phyloP scores from a whole-genome alignment of 805 yeast genomes.

The Lipomyces oligophaga region DNA sequence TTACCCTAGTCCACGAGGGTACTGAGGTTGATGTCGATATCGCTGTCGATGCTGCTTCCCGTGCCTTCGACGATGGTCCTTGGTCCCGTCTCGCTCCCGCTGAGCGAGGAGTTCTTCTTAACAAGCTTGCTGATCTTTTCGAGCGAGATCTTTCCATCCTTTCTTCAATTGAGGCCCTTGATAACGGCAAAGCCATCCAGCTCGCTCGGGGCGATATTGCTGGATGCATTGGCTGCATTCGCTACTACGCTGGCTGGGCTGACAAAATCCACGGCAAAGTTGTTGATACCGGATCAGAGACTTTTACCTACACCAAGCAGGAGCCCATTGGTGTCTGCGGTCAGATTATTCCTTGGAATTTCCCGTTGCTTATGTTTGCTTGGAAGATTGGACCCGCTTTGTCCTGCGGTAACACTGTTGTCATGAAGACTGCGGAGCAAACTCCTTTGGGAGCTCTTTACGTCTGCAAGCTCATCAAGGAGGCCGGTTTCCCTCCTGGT shows the following conservation, averaged over 20 bases:
- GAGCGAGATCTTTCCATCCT: slow-evolving; percentile 68
- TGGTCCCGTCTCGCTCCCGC: slow-evolving; percentile 74
- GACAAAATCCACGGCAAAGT: slow-evolving; percentile 78
- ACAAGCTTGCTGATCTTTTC: slow-evolving; percentile 71
- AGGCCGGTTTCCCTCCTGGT: slow-evolving; percentile 91
- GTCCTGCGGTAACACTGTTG: slow-evolving; percentile 85
- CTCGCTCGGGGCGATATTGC: slow-evolving; percentile 65
- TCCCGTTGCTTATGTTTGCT: slow-evolving; percentile 87
- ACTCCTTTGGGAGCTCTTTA: slow-evolving; percentile 86
- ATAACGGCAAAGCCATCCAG: slow-evolving; percentile 79
- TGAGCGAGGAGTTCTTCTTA: slow-evolving; percentile 58
- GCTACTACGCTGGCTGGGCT: slow-evolving; percentile 88
- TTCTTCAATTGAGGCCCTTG: slow-evolving; percentile 79
- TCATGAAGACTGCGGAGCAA: slow-evolving; percentile 85
- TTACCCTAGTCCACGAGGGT: slow-evolving; percentile 70
- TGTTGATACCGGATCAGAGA: slow-evolving; percentile 68
- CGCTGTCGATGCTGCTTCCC: slow-evolving; percentile 82
- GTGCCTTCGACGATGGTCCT: slow-evolving; percentile 58
- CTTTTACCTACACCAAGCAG: slow-evolving; percentile 73
- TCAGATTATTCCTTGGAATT: slow-evolving; percentile 95
- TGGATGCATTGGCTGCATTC: slow-evolving; percentile 62
- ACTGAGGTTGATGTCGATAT: slow-evolving; percentile 70
- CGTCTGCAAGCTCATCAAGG: slow-evolving; percentile 61
- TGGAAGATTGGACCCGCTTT: slow-evolving; percentile 95
- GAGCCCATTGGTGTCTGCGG: slow-evolving; percentile 96